Evolutionary conservation across 345 rosid species (phyloP).

Genomic region (Aurinia saxatilis): DNA sequence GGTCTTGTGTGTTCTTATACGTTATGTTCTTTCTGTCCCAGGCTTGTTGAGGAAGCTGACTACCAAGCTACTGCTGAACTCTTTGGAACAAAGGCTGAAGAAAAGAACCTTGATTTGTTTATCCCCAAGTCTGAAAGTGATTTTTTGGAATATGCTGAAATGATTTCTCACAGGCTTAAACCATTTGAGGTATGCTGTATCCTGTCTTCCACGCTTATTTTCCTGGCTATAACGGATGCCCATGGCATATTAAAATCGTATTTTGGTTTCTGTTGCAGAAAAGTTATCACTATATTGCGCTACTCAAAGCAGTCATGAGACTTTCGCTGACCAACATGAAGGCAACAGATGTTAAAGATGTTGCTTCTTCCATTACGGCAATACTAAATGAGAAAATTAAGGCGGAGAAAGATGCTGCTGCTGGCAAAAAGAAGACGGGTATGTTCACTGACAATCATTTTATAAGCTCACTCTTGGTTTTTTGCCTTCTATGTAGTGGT

Average conservation of each 20-base stretch:
- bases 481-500: neutral
- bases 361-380: conserved; percentile 79
- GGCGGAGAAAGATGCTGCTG: conserved; percentile 83
- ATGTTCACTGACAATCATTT: neutral
- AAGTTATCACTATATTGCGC: conserved; percentile 68
- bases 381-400: conserved; percentile 92
- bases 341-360: conserved; percentile 92
- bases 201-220: neutral
- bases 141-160: conserved; percentile 83
- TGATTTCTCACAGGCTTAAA: conserved; percentile 64
- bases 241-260: neutral
- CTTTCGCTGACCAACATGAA: conserved; percentile 60
- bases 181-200: conserved; percentile 53
- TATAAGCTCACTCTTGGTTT: neutral
- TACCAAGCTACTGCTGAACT: conserved; percentile 64
- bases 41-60: conserved; percentile 97
- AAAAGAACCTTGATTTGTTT: conserved; percentile 52
- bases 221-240: neutral
- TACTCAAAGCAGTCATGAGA: conserved; percentile 89
- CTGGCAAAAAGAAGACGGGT: conserved; percentile 87
- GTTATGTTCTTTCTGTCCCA: conserved; percentile 17
- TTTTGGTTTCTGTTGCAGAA: conserved; percentile 49
- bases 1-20: neutral
- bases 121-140: conserved; percentile 95
- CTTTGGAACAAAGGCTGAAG: conserved; percentile 54